Evolutionary conservation across 495 filamentous ascomycete genomes (phyloP).

Genomic region (Elaphomyces granulatus): DNA sequence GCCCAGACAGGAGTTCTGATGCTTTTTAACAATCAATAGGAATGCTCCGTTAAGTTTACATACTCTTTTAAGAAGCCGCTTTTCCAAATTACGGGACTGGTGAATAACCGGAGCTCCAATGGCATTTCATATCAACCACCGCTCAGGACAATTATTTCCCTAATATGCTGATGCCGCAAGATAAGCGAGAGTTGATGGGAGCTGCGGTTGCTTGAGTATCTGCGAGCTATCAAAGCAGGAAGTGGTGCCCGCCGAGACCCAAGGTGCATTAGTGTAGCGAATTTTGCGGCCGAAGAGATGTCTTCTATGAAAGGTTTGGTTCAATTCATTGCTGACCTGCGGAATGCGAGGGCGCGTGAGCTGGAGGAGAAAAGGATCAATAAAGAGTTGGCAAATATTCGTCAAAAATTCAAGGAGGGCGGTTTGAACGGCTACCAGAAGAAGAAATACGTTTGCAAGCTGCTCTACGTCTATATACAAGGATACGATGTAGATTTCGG

Average conservation of each 20-base stretch:
- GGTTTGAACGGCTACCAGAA: constrained; percentile 90
- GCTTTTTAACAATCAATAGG: too few relatives aligned
- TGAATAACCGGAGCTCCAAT: neutral
- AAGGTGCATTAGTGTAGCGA: neutral
- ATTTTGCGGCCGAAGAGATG: constrained; percentile 11
- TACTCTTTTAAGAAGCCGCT: neutral
- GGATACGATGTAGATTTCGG: constrained; percentile 99
- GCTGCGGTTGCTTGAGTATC: neutral
- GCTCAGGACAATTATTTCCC: neutral
- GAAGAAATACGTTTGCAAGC: constrained; percentile 99
- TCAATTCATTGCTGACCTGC: constrained; percentile 94
- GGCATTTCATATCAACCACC: neutral
- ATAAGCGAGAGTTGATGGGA: neutral
- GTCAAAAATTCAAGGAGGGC: constrained; percentile 62
- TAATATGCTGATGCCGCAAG: neutral
- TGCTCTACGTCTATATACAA: constrained; percentile 98
- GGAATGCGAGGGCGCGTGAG: constrained; percentile 89
- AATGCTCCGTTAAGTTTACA: neutral
- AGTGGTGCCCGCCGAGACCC: neutral
- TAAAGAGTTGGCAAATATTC: constrained; percentile 97
- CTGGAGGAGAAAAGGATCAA: constrained; percentile 99
- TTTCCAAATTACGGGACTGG: neutral
- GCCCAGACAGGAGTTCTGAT: neutral
- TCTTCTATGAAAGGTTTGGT: constrained; percentile 82
- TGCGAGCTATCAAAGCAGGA: neutral